These are phyloP conservation scores for Xylaria sp. DNA, from an alignment of 2,329 filamentous ascomycete species.

Conservation along the genomic window DNA sequence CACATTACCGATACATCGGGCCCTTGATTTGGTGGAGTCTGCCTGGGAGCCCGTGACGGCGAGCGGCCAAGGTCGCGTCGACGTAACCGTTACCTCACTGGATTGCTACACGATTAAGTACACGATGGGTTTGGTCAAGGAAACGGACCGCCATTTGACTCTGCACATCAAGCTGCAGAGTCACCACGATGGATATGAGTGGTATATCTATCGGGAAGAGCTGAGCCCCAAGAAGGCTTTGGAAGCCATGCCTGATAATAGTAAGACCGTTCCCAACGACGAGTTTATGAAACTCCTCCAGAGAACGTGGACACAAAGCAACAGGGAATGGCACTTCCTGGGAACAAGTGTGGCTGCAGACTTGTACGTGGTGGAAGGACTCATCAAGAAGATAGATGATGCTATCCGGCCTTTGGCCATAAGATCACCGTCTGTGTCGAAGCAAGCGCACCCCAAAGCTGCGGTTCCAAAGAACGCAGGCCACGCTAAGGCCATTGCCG, in stretches of 20 bases:
- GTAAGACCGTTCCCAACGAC: constrained; percentile 22
- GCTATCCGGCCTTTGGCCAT: constrained; percentile 36
- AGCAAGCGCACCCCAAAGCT: constrained; percentile 23
- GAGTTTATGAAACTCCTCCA: constrained; percentile 28
- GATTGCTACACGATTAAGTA: constrained; percentile 57
- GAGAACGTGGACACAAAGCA: constrained; percentile 29
- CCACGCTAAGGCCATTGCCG: constrained; percentile 21
- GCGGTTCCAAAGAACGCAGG: constrained; percentile 18
- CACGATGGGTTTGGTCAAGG: constrained; percentile 32
- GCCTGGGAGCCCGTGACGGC: constrained; percentile 42
- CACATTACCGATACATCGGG: constrained; percentile 60
- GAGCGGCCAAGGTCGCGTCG: constrained; percentile 43
- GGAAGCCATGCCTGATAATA: too few species aligned
- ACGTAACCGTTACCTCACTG: constrained; percentile 48
- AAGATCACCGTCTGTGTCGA: constrained; percentile 27
- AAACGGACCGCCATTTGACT: constrained; percentile 36
- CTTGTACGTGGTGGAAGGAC: constrained; percentile 38
- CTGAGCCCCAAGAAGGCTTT: constrained; percentile 12
- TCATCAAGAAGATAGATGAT: constrained; percentile 46
- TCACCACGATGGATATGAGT: constrained; percentile 45
- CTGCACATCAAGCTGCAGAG: constrained; percentile 49
- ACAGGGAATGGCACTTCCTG: constrained; percentile 28
- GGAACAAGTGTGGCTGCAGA: constrained; percentile 40
- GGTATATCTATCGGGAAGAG: constrained; percentile 43
- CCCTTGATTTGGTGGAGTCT: constrained; percentile 55